Evolutionary conservation across 2,329 filamentous ascomycete species (phyloP), one percentile per base, ranked within the genome.

Genomic region (Apiospora pterosperma): DNA sequence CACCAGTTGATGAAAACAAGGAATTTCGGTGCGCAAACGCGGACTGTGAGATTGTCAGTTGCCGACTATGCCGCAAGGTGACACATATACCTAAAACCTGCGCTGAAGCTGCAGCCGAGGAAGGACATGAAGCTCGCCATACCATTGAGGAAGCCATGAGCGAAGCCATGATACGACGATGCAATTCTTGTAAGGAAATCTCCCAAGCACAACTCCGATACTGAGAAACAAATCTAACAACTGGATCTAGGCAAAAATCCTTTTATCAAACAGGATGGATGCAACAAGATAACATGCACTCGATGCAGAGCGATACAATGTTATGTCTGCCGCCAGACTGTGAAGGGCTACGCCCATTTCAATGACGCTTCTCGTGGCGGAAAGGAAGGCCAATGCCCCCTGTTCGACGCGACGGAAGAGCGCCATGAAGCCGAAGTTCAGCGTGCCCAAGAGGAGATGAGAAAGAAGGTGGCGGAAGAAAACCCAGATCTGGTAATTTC

Each of bases 101-200:
- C 70, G 84, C 88, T 38, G 90, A 96, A 72, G 84, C 82, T 41
- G 84, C 84, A 44, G 80, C 76, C 23, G 88, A 92, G 2, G 83
- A 82, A 42, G 87, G 88, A 1, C 73, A 88, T 8, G 83, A 84
- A 4, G 81, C 85, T 21, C 86, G 91, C 19, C 90, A 90, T 67
- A 76, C 81, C 4, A 86, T 96, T 36, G 93, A 97, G 75, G 92
- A 97, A 74, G 92, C 92, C 23, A 95, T 94, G 90, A 92, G 91
- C 2, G 84, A 85, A 19, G 93, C 93, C 1, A 72, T 96, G 69
- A 90, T 96, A 63, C 86, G 93, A 23, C 87, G 81, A 34, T 97
- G 93, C 81, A 92, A 92, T 70, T 83, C 84, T 68, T 88, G 86
- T 80, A 72, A 72, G 76, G 72, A 2, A 42, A 3, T 16, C 19